Evolutionary conservation across 1,139 yeast genomes (phyloP), one percentile per base, ranked within the genome.

Genomic region (Zygosaccharomyces sapae): DNA sequence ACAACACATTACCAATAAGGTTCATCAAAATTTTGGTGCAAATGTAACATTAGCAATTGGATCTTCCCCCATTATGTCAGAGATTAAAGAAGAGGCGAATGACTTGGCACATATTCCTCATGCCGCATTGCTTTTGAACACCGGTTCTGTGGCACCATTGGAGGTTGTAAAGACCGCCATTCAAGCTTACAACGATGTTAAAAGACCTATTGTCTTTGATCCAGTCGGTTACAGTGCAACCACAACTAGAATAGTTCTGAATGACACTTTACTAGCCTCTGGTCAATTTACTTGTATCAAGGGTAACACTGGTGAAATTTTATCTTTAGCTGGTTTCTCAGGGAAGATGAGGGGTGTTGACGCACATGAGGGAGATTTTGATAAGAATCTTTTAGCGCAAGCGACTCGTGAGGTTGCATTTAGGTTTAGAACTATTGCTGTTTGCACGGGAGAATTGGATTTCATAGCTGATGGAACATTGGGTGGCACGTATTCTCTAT

Each of bases 191-290:
- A 85, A 84, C 61, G 64, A 63, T 22, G 59, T 68, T 13, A 77
- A 79, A 6, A 73, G 75, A 46, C 90, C 86, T 5, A 75, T 88
- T 33, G 78, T 89, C 0, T 82, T 85, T 57, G 97, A 90, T 62
- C 97, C 97, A 0, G 97, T 90, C n/a, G 97, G 92, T 0, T 88
- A 84, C 36, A 96, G 96, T 25, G 96, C 96, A 0, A 76, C 96
- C 0, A 53, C 60, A 2, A 76, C 80, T 7, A 71, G 97, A 50
- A 69, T 72, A 33, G 62, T 66, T 2, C 71, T 80, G 25, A 75
- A 81, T 45, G 66, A 71, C 30, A 61, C 63, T 1, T 58, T 88
- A 8, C 65, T 89, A 34, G 74, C 81, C 41, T 49, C 59, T 12
- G 90, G 89, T 1, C 78, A 79, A 41, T 74, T 79, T 47, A 69